These are phyloP conservation scores for Alnus rubra DNA, from an alignment of 306 rosid species.

Conservation along the genomic window DNA sequence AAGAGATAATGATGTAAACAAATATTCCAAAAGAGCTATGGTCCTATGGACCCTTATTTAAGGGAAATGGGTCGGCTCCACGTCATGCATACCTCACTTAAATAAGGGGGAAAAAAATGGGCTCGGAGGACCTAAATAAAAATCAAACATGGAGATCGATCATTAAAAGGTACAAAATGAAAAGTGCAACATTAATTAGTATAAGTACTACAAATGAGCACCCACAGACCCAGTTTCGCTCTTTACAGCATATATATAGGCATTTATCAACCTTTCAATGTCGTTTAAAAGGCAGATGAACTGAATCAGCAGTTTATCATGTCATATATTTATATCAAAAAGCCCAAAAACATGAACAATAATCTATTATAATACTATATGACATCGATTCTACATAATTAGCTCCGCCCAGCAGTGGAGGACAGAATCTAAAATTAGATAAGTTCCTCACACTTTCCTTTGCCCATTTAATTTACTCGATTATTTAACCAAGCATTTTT, in stretches of 20 bases:
- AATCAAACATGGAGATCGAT: constrained; percentile 1
- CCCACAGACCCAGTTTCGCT: constrained; percentile 24
- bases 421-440: constrained; percentile 1
- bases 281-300: constrained; percentile 25
- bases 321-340: constrained; percentile 2
- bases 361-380: not conserved
- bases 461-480: not conserved
- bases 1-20: constrained; percentile 26
- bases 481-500: too few relatives aligned
- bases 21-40: too few relatives aligned
- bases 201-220: constrained; percentile 42
- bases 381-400: not conserved
- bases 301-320: constrained; percentile 19
- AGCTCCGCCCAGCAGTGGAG: not conserved
- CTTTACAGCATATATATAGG: constrained; percentile 41
- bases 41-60: constrained; percentile 38
- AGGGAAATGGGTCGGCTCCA: constrained; percentile 58
- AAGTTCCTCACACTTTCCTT: not conserved
- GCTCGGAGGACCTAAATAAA: not conserved
- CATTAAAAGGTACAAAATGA: not conserved
- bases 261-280: constrained; percentile 34
- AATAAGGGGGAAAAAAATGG: not conserved
- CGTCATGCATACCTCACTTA: constrained; percentile 52
- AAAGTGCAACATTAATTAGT: constrained; percentile 31
- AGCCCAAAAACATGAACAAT: not conserved